Conservation (phyloP, 148 eudicot genomes). For the Silene latifolia region DNA sequence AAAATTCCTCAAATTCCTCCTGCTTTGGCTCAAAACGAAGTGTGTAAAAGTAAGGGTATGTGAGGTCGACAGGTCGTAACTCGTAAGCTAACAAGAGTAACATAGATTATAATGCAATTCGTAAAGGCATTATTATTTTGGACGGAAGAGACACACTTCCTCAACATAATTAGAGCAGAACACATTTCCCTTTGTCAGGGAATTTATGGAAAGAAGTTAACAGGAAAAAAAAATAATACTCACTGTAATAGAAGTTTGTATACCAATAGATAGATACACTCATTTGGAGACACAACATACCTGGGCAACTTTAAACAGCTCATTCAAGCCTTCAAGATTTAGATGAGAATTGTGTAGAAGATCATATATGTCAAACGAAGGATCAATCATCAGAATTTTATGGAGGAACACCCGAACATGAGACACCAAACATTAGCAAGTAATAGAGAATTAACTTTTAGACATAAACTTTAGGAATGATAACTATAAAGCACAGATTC, state of each 20-base stretch:
- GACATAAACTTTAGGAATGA: background rate
- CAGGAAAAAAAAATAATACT: too few relatives aligned
- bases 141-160: background rate
- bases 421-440: background rate
- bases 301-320: slow-evolving; percentile 95
- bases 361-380: slow-evolving; percentile 65
- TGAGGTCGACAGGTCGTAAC: too few relatives aligned
- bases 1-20: background rate
- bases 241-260: background rate
- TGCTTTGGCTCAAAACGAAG: background rate
- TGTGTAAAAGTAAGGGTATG: background rate
- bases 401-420: background rate
- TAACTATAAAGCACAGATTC: background rate
- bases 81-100: too few relatives aligned
- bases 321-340: slow-evolving; percentile 76
- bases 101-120: background rate
- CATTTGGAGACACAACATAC: slow-evolving; percentile 30
- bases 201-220: background rate
- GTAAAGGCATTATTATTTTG: background rate
- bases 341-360: slow-evolving; percentile 94
- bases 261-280: background rate
- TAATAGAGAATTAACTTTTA: background rate
- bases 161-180: background rate
- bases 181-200: background rate
- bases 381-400: slow-evolving; percentile 10